phyloP scores from a whole-genome alignment of 768 basidiomycete genomes.

The Coprinellus aureogranulatus region DNA sequence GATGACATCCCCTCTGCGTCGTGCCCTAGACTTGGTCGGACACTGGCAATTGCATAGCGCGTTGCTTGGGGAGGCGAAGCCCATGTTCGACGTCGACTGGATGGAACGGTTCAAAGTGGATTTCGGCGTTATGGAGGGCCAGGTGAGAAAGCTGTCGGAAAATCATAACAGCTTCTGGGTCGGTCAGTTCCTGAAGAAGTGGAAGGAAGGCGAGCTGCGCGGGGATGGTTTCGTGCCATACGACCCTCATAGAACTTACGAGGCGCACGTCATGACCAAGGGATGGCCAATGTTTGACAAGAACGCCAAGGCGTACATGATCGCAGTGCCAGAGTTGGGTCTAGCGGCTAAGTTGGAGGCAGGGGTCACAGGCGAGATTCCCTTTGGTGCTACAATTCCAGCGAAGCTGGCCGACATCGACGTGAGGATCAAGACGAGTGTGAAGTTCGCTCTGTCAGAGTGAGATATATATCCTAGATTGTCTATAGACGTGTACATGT shows the following conservation, averaged over 20 bases:
- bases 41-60: constrained; percentile 95
- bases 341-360: background rate
- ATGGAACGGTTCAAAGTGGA: constrained; percentile 42
- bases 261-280: background rate
- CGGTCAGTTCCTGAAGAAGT: constrained; percentile 36
- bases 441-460: too few relatives aligned
- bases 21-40: constrained; percentile 74
- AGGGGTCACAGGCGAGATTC: background rate
- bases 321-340: background rate
- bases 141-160: constrained; percentile 7
- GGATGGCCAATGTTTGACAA: background rate
- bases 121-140: constrained; percentile 25
- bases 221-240: constrained; percentile 8
- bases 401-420: too few relatives aligned
- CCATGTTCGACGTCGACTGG: constrained; percentile 46
- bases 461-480: too few relatives aligned
- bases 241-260: background rate
- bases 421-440: too few relatives aligned
- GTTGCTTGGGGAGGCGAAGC: constrained; percentile 42
- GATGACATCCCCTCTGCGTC: constrained; percentile 83
- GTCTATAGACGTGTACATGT: too few relatives aligned
- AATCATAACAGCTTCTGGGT: constrained; percentile 34
- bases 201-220: constrained; percentile 28
- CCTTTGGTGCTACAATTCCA: background rate
- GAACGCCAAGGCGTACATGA: constrained; percentile 16